A percentile compares a stretch with the other conserved stretches of the same genome.
Conservation (phyloP, 2,329 filamentous ascomycete genomes). For the Hypoxylon sp. region DNA sequence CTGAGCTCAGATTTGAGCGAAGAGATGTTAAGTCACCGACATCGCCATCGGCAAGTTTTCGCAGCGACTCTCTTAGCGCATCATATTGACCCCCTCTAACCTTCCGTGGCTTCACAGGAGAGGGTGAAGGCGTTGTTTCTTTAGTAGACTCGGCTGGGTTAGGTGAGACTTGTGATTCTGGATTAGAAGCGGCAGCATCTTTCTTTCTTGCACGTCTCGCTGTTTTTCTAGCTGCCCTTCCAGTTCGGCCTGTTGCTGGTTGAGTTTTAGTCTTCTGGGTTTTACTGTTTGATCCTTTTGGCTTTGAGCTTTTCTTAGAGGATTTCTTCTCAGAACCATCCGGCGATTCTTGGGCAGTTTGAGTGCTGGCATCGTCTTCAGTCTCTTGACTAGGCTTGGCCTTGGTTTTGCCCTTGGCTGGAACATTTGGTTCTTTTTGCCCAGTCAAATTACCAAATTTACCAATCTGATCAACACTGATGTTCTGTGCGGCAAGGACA, state of each 20-base stretch:
- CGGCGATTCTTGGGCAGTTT: background rate
- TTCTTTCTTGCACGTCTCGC: background rate
- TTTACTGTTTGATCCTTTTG: background rate
- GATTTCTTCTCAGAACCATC: too few relatives aligned
- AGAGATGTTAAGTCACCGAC: background rate
- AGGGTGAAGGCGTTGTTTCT: background rate
- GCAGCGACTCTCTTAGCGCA: background rate
- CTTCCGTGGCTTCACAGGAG: too few relatives aligned
- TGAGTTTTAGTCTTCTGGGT: background rate
- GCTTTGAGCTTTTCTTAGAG: background rate
- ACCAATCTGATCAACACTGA: constrained; percentile 38
- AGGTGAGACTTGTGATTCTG: too few relatives aligned
- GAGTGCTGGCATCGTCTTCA: background rate
- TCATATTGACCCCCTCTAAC: background rate
- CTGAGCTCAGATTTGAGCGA: too few relatives aligned
- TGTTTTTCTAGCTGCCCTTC: background rate
- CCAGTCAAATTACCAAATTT: constrained; percentile 11
- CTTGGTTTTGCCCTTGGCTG: constrained; percentile 1
- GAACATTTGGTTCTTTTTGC: background rate
- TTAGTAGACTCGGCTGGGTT: background rate
- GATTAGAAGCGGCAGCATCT: background rate
- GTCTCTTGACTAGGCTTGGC: background rate
- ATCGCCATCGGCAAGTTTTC: background rate
- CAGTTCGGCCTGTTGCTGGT: background rate
- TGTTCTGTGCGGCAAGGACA: constrained; percentile 48